Conservation (phyloP, 805 yeast genomes). For the Grigorovia humatica region DNA sequence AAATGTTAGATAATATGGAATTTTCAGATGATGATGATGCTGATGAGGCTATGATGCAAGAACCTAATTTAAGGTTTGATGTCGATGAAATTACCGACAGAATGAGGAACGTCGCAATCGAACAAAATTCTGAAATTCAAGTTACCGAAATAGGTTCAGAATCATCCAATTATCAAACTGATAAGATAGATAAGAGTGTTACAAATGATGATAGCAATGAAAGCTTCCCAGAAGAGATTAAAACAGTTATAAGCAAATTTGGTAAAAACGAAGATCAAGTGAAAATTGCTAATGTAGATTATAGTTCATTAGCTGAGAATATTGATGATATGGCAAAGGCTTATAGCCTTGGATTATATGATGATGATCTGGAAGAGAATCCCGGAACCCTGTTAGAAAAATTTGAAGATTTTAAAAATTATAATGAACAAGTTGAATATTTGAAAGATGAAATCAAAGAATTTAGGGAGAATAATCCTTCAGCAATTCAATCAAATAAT, state of each 20-base stretch:
- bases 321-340: slow-evolving; percentile 52
- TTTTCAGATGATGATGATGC: slow-evolving; percentile 3
- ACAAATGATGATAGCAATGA: neutral
- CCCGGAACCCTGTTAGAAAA: slow-evolving; percentile 45
- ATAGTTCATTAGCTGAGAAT: slow-evolving; percentile 33
- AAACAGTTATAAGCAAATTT: slow-evolving; percentile 4
- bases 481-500: neutral
- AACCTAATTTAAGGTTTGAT: neutral
- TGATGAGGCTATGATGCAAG: slow-evolving; percentile 1
- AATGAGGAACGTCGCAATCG: neutral
- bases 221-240: slow-evolving; percentile 9
- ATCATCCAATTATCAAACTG: no score
- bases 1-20: slow-evolving; percentile 3
- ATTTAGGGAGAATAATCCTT: slow-evolving; percentile 15
- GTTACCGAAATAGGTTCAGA: neutral
- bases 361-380: slow-evolving; percentile 46
- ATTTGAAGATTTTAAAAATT: slow-evolving; percentile 42
- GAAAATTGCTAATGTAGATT: slow-evolving; percentile 30
- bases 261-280: slow-evolving; percentile 6
- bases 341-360: slow-evolving; percentile 48
- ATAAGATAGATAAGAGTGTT: neutral
- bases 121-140: neutral
- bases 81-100: neutral
- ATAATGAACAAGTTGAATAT: slow-evolving; percentile 38
- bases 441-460: slow-evolving; percentile 19